Conservation (phyloP, 805 yeast genomes). For the Starmerella bombicola region DNA sequence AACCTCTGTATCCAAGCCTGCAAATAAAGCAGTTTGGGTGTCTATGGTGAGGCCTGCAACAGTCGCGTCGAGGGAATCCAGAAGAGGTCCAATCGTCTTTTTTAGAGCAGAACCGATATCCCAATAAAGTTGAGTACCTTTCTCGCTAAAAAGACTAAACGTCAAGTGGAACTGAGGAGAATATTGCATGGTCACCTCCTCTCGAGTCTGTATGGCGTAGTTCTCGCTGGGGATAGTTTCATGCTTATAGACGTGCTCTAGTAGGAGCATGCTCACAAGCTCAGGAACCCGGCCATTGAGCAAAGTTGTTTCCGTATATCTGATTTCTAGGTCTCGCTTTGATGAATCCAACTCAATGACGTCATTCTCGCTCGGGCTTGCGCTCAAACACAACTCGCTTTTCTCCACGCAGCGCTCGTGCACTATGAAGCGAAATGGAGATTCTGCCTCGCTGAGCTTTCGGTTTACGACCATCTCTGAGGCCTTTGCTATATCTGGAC, state of each 20-base stretch:
- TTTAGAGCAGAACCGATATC: constrained; percentile 46
- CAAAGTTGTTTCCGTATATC: constrained; percentile 36
- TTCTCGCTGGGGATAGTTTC: constrained; percentile 21
- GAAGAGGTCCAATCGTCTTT: constrained; percentile 41
- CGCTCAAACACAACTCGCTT: constrained; percentile 32
- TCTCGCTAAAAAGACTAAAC: constrained; percentile 58
- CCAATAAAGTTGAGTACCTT: constrained; percentile 51
- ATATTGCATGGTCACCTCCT: constrained; percentile 34
- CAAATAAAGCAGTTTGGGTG: constrained; percentile 64
- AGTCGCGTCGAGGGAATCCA: constrained; percentile 38
- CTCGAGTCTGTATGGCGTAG: neutral
- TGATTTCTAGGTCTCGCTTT: constrained; percentile 32
- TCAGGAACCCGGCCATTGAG: constrained; percentile 52
- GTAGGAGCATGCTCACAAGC: constrained; percentile 41
- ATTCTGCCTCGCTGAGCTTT: constrained; percentile 26
- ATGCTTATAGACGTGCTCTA: constrained; percentile 36
- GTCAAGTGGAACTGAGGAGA: constrained; percentile 63
- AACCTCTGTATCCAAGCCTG: constrained; percentile 26
- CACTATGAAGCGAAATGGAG: constrained; percentile 26
- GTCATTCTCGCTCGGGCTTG: constrained; percentile 31
- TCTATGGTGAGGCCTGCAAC: constrained; percentile 64
- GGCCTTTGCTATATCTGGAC: constrained; percentile 58
- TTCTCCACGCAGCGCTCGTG: constrained; percentile 18
- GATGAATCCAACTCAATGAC: constrained; percentile 36
- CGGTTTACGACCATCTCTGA: constrained; percentile 37